A percentile compares a stretch with the other conserved stretches of the same genome.
phyloP scores from a whole-genome alignment of 345 rosid genomes.

The Ceriops tagal region DNA sequence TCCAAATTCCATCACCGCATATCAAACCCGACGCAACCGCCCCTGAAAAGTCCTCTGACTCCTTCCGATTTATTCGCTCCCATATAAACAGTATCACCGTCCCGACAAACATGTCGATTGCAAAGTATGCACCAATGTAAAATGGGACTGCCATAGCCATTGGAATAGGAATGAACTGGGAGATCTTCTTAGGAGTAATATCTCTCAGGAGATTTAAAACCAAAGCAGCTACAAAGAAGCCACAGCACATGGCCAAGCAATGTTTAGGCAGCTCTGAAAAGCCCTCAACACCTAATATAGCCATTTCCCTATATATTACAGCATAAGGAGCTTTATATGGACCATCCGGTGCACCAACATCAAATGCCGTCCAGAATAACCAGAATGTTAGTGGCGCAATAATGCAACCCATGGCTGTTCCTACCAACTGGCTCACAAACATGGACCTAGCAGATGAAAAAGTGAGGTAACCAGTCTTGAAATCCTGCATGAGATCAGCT shows the following conservation, averaged over 20 bases:
- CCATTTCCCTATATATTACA: slow-evolving; percentile 85
- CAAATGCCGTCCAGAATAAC: slow-evolving; percentile 85
- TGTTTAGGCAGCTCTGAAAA: slow-evolving; percentile 77
- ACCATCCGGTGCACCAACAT: slow-evolving; percentile 78
- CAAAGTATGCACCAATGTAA: slow-evolving; percentile 90
- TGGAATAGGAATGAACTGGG: slow-evolving; percentile 81
- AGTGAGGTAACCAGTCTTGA: slow-evolving; percentile 86
- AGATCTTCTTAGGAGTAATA: slow-evolving; percentile 55
- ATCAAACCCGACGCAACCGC: slow-evolving; percentile 91
- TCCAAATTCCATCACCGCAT: slow-evolving; percentile 94
- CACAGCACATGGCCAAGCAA: slow-evolving; percentile 68
- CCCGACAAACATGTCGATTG: slow-evolving; percentile 82
- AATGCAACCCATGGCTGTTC: slow-evolving; percentile 91
- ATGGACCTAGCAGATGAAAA: slow-evolving; percentile 84
- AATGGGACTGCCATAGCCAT: slow-evolving; percentile 94
- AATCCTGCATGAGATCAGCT: slow-evolving; percentile 96
- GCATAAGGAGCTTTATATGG: slow-evolving; percentile 88
- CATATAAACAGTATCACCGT: slow-evolving; percentile 67
- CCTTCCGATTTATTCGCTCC: slow-evolving; percentile 64
- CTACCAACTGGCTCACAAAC: slow-evolving; percentile 81
- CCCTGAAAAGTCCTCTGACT: slow-evolving; percentile 67
- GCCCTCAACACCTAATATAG: slow-evolving; percentile 74
- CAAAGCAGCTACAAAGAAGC: slow-evolving; percentile 64
- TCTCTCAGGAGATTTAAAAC: slow-evolving; percentile 64
- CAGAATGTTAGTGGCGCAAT: slow-evolving; percentile 88